Base-by-base conservation (phyloP, 306 rosid genomes). In the Rosa persica region DNA sequence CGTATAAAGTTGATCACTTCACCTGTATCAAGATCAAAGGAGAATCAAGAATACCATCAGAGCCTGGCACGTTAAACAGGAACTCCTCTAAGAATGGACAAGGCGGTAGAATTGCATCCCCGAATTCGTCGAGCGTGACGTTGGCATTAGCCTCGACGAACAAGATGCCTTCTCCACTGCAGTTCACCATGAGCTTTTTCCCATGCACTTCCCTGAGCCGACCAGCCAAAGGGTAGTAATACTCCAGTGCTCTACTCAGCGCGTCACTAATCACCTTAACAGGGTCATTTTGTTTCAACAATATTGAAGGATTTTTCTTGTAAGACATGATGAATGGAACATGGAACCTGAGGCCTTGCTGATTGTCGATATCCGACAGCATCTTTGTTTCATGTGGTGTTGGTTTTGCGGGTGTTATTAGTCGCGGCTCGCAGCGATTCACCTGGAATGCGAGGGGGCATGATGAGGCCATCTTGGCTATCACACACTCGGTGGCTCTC, bases 171-270 rank as follows among this genome's bases (percentile, higher is more conserved):
- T 83, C 75, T 2, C 79, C 83, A 0, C 22, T 83, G 46, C 84
- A 83, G 3, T 83, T 84, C 17, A 79, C 87, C 34, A 57, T 16
- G 6, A 83, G 42, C 69, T 76, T 83, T 15, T 54, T 4, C 2
- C 61, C 23, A 2, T 65, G 77, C 1, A 68, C 80, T 62, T 75
- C 75, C 36, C 67, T 74, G 4, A 83, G 74, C 71, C 86, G 16
- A 12, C 87, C 84, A 0, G 84, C 87, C 34, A 83, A 80, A 2
- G 87, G 87, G 48, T 79, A 75, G 72, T 83, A 79, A 74, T 23
- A 69, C 57, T 42, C 81, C 17, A 83, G 38, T 10, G 86, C 34
- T 39, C 23, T 46, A 0, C 80, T 71, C 17, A 83, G 4, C 2
- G 87, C 83, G 0, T 76, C 76, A 8, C 30, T 83, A 3, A 83